Percentiles rank a stretch among this genome's conserved stretches.
phyloP scores from a whole-genome alignment of 345 rosid species.

The Corchorus olitorius region DNA sequence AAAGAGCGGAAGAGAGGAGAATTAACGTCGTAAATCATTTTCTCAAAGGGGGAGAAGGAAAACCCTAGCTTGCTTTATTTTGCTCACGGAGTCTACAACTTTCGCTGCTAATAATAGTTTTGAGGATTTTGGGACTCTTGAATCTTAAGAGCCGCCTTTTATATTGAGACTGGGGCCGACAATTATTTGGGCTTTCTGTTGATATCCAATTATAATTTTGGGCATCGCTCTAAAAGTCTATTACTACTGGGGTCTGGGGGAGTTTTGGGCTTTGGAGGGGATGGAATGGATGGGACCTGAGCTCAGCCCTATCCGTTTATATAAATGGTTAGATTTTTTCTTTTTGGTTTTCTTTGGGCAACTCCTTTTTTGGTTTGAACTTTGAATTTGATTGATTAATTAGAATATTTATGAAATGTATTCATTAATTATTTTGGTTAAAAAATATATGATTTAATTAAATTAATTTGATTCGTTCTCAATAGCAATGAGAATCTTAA shows the following conservation, averaged over 20 bases:
- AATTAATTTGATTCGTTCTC: no score
- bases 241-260: no score
- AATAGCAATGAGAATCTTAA: no score
- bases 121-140: neutral
- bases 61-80: conserved; percentile 22
- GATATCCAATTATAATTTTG: neutral
- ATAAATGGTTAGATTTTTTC: neutral
- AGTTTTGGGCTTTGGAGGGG: neutral
- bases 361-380: no score
- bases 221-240: neutral
- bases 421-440: no score
- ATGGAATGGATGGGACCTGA: no score
- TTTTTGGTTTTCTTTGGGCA: no score
- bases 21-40: conserved; percentile 97
- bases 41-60: neutral
- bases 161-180: neutral
- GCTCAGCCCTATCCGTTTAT: no score
- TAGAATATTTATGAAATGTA: no score
- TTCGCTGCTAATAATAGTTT: neutral
- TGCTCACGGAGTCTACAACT: neutral
- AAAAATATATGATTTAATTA: no score
- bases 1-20: conserved; percentile 87
- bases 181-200: neutral
- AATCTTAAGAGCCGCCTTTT: neutral
- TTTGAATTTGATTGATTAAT: no score